Conservation (phyloP, 1,284 basidiomycete genomes). For the Ceraceosorus guamensis region DNA sequence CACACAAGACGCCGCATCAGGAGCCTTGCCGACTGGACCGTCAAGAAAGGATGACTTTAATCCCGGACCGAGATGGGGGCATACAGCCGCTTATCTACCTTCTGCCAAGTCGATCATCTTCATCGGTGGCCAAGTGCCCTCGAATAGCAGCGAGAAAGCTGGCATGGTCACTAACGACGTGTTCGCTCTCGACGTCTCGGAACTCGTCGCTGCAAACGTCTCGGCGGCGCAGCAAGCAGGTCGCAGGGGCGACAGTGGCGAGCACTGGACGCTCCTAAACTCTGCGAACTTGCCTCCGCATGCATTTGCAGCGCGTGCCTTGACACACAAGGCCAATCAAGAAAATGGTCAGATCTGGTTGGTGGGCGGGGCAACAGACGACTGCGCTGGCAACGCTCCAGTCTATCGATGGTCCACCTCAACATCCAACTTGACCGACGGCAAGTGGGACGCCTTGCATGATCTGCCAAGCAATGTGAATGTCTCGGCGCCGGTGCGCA, state of each 20-base stretch:
- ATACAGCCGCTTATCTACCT: constrained; percentile 33
- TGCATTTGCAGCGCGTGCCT: constrained; percentile 15
- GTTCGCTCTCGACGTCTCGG: constrained; percentile 17
- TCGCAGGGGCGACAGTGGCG: no score
- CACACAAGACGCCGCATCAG: no score
- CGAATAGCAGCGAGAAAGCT: neutral
- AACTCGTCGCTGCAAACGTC: constrained; percentile 8
- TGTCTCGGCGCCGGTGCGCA: constrained; percentile 2
- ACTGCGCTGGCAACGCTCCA: constrained; percentile 11
- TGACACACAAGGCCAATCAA: constrained; percentile 2
- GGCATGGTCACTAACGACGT: constrained; percentile 22
- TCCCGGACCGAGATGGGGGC: constrained; percentile 32
- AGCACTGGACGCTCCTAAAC: neutral
- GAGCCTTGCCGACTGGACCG: no score
- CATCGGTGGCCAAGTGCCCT: constrained; percentile 16
- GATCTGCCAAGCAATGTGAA: neutral
- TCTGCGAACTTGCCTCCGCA: constrained; percentile 8
- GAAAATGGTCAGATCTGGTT: constrained; percentile 16
- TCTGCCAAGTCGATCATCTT: constrained; percentile 17
- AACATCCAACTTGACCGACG: neutral
- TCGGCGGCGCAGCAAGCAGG: neutral
- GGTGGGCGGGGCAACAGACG: constrained; percentile 17
- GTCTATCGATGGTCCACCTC: constrained; percentile 1
- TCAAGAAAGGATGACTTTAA: neutral
- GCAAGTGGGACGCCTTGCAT: no score